Percentiles rank a stretch among this genome's conserved stretches.
phyloP scores from a whole-genome alignment of 2,329 filamentous ascomycete genomes.

The Calonectria ilicicola region DNA sequence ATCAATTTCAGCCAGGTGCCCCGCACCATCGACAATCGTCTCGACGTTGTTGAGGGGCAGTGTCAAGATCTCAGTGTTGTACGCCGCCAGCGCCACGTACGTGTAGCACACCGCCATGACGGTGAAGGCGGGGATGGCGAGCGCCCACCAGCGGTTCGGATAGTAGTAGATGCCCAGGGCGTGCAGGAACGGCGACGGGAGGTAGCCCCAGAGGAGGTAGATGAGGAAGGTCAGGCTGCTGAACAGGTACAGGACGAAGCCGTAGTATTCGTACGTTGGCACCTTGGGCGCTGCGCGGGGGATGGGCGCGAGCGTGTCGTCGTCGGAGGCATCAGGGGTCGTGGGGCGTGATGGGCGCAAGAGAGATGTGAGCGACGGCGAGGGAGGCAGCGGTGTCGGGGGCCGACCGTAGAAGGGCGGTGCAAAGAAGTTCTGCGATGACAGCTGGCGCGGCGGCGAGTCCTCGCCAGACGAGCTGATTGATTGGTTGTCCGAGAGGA shows the following conservation, averaged over 20 bases:
- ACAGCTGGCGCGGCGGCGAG: conserved; percentile 55
- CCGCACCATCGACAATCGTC: conserved; percentile 91
- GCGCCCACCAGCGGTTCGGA: conserved; percentile 96
- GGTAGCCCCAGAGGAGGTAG: conserved; percentile 85
- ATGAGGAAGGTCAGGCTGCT: conserved; percentile 83
- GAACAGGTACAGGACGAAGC: conserved; percentile 95
- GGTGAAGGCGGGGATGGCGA: conserved; percentile 90
- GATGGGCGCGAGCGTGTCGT: conserved; percentile 86
- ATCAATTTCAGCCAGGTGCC: conserved; percentile 86
- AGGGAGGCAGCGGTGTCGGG: conserved; percentile 93
- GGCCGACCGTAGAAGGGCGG: conserved; percentile 98
- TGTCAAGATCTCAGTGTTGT: conserved; percentile 92
- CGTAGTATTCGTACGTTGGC: conserved; percentile 99
- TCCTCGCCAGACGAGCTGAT: conserved; percentile 49
- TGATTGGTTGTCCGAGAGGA: conserved; percentile 49
- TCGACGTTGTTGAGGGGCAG: conserved; percentile 83
- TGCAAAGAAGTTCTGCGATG: conserved; percentile 68
- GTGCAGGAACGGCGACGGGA: conserved; percentile 91
- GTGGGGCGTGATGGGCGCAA: conserved; percentile 91
- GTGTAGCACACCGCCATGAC: conserved; percentile 92
- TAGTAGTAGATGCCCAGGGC: conserved; percentile 97
- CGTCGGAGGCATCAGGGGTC: conserved; percentile 91
- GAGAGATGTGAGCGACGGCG: conserved; percentile 91
- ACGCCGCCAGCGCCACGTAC: conserved; percentile 90
- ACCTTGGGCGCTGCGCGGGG: conserved; percentile 91